Conservation (phyloP, 441 rosid genomes). For the Populus tomentosa region DNA sequence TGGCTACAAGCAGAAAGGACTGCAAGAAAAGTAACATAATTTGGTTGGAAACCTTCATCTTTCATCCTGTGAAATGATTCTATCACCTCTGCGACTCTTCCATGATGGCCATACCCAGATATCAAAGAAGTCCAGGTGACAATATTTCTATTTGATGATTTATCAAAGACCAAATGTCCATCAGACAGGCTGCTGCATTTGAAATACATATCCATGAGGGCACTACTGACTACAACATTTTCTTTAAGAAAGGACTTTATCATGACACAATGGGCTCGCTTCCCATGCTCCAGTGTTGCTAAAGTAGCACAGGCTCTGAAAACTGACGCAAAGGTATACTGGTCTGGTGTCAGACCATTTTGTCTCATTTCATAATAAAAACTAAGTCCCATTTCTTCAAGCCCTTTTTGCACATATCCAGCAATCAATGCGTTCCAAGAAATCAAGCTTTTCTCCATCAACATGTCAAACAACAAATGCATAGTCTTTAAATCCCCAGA, state of each 20-base stretch:
- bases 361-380: slow-evolving; percentile 32
- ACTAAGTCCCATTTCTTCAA: slow-evolving; percentile 29
- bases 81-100: slow-evolving; percentile 61
- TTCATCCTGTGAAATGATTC: slow-evolving; percentile 61
- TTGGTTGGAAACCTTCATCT: slow-evolving; percentile 57
- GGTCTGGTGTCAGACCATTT: slow-evolving; percentile 50
- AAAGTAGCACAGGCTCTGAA: slow-evolving; percentile 69
- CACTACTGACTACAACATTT: slow-evolving; percentile 60
- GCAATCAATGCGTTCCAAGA: slow-evolving; percentile 57
- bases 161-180: slow-evolving; percentile 49
- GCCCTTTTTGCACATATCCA: slow-evolving; percentile 44
- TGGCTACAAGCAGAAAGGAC: slow-evolving; percentile 81
- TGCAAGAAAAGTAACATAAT: slow-evolving; percentile 65
- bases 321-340: slow-evolving; percentile 70
- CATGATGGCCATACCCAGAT: slow-evolving; percentile 74
- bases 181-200: slow-evolving; percentile 67
- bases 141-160: slow-evolving; percentile 41
- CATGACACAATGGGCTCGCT: slow-evolving; percentile 57
- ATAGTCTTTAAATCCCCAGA: slow-evolving; percentile 50
- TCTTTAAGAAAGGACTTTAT: slow-evolving; percentile 43
- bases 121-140: slow-evolving; percentile 77
- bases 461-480: slow-evolving; percentile 29
- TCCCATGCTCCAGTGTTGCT: slow-evolving; percentile 62
- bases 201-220: slow-evolving; percentile 81
- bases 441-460: slow-evolving; percentile 30